phyloP scores from a whole-genome alignment of 306 rosid species.

The Betula pendula region DNA sequence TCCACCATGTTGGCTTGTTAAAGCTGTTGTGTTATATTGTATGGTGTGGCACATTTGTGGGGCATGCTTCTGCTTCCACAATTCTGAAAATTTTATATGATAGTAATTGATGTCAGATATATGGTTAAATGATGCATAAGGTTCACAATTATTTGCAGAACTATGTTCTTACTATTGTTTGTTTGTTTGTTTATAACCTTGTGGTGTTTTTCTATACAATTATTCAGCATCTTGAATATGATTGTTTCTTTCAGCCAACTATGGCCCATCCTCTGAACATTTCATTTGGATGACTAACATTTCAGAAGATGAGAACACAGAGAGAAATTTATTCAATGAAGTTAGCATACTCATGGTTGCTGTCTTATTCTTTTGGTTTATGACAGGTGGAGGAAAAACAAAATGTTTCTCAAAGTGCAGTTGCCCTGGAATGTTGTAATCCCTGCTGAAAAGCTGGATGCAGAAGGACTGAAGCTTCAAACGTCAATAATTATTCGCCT shows the following conservation, averaged over 20 bases:
- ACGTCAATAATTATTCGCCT: slow-evolving; percentile 56
- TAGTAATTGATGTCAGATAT: neutral
- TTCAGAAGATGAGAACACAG: neutral
- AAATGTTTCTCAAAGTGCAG: slow-evolving; percentile 75
- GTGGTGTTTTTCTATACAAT: too few species aligned
- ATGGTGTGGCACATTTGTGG: neutral
- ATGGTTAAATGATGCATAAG: neutral
- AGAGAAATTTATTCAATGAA: neutral
- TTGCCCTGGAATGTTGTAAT: slow-evolving; percentile 75
- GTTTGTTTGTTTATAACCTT: neutral
- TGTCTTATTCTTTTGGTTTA: slow-evolving; percentile 20
- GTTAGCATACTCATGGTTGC: slow-evolving; percentile 9
- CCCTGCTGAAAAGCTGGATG: slow-evolving; percentile 63
- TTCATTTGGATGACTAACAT: neutral
- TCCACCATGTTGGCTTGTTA: neutral
- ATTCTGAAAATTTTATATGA: neutral
- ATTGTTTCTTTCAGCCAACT: neutral
- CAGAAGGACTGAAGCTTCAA: slow-evolving; percentile 66
- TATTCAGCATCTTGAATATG: neutral
- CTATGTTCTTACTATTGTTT: neutral
- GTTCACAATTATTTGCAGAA: neutral
- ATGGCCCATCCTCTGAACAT: neutral
- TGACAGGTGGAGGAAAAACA: slow-evolving; percentile 30
- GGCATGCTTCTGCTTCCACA: neutral
- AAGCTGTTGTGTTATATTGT: neutral